Base-by-base conservation (phyloP, 2,329 filamentous ascomycete genomes). In the Ceratocystis harringtonii region DNA sequence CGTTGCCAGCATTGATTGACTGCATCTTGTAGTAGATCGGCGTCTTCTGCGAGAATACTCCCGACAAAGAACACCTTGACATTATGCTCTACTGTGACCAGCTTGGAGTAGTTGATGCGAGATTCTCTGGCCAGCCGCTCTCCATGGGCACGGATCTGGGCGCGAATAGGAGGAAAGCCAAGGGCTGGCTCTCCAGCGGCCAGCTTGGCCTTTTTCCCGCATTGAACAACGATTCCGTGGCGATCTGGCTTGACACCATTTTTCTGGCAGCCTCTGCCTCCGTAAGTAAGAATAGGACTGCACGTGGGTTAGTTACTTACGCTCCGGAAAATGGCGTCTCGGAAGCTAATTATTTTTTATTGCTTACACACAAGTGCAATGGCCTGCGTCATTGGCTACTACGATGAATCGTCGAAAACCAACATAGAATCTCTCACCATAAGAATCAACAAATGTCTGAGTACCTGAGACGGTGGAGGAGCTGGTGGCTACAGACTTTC, bases 71-170 rank as follows among this genome's bases (percentile, higher is more conserved):
- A 76, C n/a, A 84, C 80, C 58, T 76, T 78, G 69, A 79, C 74
- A 69, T 84, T 84, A 72, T 84, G 82, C 71, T 84, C 80, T 30
- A 84, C 75, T 2, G 80, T 81, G 32, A 78, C 75, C 5, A 81
- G 73, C 68, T 84, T 84, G 4, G 80, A 78, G 71, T 84, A 84
- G 72, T 84, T 83, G 69, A 83, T 76, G 4, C 82, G 78, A 12
- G 82, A 84, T 68, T 80, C 77, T 36, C 69, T 74, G 10, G 75
- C 74, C 5, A 84, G 74, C 64, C 72, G 76, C 67, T 84, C 80
- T 41, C 74, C 75, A 15, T 74, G 71, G 3, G 75, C 72, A 22
- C 71, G 73, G 22, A 83, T 76, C 0, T 75, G 71, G 52, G 81
- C 74, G 32, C 72, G 73, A 44, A 83, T 75, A 0, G 81, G 76